Percentiles rank a stretch among this genome's conserved stretches.
Evolutionary conservation across 768 basidiomycete species (phyloP).

Genomic region (Galerina sulciceps): DNA sequence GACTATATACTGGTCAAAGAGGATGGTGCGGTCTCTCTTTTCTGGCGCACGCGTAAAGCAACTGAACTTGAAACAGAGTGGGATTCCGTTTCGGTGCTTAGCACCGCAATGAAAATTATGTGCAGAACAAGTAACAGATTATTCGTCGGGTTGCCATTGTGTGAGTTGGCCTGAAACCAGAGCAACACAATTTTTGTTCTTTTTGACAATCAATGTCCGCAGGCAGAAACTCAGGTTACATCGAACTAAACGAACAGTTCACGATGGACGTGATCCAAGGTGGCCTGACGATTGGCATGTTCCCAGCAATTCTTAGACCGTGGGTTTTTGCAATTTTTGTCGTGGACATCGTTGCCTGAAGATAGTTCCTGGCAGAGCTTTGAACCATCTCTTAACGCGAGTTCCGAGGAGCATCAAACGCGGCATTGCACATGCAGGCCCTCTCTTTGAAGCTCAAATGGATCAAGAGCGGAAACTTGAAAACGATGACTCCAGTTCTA

Average conservation of each 20-base stretch:
- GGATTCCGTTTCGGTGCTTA: slow-evolving; percentile 14
- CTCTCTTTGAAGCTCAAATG: slow-evolving; percentile 1
- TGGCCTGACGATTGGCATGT: slow-evolving; percentile 7
- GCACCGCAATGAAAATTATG: slow-evolving; percentile 6
- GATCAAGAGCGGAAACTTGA: neutral
- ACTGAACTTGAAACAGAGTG: slow-evolving; percentile 33
- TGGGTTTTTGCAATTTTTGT: neutral
- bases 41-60: neutral
- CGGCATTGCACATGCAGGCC: slow-evolving; percentile 2
- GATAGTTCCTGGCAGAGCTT: neutral
- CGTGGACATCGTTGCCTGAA: neutral
- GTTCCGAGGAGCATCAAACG: slow-evolving; percentile 4
- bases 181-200: neutral
- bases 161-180: slow-evolving; percentile 25
- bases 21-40: neutral
- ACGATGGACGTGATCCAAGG: slow-evolving; percentile 13
- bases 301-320: slow-evolving; percentile 20
- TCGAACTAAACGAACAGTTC: slow-evolving; percentile 13
- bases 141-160: slow-evolving; percentile 49
- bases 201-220: neutral
- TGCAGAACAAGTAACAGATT: slow-evolving; percentile 38
- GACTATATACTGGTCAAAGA: slow-evolving; percentile 33
- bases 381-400: slow-evolving; percentile 5
- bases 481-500: neutral
- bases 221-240: slow-evolving; percentile 19